Conservation (phyloP, 345 rosid genomes). For the Linum trigynum region DNA sequence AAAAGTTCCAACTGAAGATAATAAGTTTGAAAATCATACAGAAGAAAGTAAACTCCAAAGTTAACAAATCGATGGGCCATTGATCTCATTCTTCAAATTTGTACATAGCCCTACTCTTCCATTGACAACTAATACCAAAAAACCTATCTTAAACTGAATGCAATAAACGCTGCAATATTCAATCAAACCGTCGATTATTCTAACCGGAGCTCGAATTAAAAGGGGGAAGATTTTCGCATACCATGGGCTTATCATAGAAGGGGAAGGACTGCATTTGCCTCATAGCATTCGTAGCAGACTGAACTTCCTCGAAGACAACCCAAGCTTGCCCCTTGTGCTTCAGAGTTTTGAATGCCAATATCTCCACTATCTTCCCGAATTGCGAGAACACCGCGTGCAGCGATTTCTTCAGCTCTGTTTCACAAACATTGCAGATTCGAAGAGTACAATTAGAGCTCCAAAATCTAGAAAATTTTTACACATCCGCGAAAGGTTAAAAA, state of each 20-base stretch:
- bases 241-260: constrained; percentile 93
- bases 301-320: constrained; percentile 75
- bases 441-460: not conserved
- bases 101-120: not conserved
- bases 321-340: constrained; percentile 99
- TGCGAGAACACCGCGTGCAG: constrained; percentile 82
- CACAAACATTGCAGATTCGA: not conserved
- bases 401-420: constrained; percentile 79
- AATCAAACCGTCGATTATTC: too few species aligned
- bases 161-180: not conserved
- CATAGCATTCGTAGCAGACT: constrained; percentile 69
- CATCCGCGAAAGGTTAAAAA: not conserved
- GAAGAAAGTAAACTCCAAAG: not conserved
- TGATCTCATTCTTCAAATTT: not conserved
- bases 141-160: not conserved
- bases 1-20: not conserved
- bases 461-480: too few species aligned
- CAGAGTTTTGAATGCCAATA: constrained; percentile 84
- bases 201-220: not conserved
- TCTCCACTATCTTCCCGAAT: constrained; percentile 88
- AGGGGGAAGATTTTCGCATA: constrained; percentile 15
- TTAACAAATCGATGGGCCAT: not conserved
- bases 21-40: not conserved
- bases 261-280: constrained; percentile 88
- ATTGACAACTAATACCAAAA: not conserved